Conservation (phyloP, 2,329 filamentous ascomycete genomes). For the Metarhizium sp. region DNA sequence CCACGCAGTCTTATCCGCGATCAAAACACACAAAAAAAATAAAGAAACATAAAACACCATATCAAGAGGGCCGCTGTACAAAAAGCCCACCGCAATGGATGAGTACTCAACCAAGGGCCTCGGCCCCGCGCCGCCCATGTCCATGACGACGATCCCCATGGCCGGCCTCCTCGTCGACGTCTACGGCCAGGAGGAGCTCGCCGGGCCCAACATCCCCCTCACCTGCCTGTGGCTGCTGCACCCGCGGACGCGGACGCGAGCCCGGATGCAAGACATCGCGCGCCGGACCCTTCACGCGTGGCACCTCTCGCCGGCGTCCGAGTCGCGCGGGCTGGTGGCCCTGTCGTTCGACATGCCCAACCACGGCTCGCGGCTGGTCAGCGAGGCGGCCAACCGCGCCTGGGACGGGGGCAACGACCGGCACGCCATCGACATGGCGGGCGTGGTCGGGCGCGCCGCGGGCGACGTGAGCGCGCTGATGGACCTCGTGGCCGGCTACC, state of each 20-base stretch:
- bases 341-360: conserved; percentile 89
- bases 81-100: conserved; percentile 7
- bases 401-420: conserved; percentile 72
- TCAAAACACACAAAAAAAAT: too few relatives aligned
- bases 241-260: conserved; percentile 60
- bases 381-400: conserved; percentile 59
- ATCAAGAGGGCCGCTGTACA: too few relatives aligned
- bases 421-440: conserved; percentile 91
- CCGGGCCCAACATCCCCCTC: conserved; percentile 39
- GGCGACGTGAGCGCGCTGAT: conserved; percentile 68
- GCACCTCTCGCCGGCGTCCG: conserved; percentile 33
- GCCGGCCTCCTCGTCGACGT: conserved; percentile 71
- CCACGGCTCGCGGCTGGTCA: conserved; percentile 67
- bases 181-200: conserved; percentile 70
- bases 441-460: conserved; percentile 62
- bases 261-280: conserved; percentile 68
- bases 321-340: conserved; percentile 58
- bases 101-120: conserved; percentile 25
- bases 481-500: conserved; percentile 66
- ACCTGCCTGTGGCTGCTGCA: conserved; percentile 90
- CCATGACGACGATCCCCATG: conserved; percentile 58
- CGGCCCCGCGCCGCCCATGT: conserved; percentile 40
- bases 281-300: conserved; percentile 59
- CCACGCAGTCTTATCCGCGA: too few relatives aligned
- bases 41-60: too few relatives aligned